Base-by-base conservation (phyloP, 371 early-diverging fungal genomes). In the Mortierella sp. region DNA sequence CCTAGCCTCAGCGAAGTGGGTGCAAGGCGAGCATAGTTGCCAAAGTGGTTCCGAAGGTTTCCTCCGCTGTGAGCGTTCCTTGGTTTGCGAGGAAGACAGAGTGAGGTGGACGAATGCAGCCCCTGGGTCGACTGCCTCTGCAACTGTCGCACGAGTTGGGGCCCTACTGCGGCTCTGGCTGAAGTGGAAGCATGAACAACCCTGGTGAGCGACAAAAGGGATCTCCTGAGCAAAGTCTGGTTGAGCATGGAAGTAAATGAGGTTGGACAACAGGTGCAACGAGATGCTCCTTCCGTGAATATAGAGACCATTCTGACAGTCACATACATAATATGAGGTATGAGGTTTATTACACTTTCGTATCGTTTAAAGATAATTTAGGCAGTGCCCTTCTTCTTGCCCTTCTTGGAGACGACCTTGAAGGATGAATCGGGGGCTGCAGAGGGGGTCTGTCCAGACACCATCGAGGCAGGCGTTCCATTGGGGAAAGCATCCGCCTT, bases 401-500 rank as follows among this genome's bases (percentile, higher is more conserved):
- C 89, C 85, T 90, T 90, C 87, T 90, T 90, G 75, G 86, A 86
- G 8, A 90, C 91, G 11, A 90, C 89, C 77, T 87, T 85, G 87
- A 90, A 90, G 29, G 86, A 85, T 4, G 86, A 81, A 52, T 80
- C 85, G 7, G 67, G 44, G 24, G 48, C 66, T 2, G 74, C 47
- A 13, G 69, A 29, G 19, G 70, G 34, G 4, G 69, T 22, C 39
- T n/a, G 41, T 24, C 48, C 66, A 26, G 74, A 41, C 5, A 39
- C 74, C 76, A 68, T 45, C 44, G 71, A 72, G 68, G 80, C 83
- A 66, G 85, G 53, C 29, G 80, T 77, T 39, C 88, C 87, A 71
- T 86, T 86, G 50, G 88, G 80, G 68, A 88, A 91, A 52, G 92
- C 91, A 86, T 96, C 96, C 4, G 91, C 93, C 79, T 92, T 92